Evolutionary conservation across 352 stramenopile species (phyloP), one percentile per base, ranked within the genome.

Genomic region (Globisporangium ultimum): DNA sequence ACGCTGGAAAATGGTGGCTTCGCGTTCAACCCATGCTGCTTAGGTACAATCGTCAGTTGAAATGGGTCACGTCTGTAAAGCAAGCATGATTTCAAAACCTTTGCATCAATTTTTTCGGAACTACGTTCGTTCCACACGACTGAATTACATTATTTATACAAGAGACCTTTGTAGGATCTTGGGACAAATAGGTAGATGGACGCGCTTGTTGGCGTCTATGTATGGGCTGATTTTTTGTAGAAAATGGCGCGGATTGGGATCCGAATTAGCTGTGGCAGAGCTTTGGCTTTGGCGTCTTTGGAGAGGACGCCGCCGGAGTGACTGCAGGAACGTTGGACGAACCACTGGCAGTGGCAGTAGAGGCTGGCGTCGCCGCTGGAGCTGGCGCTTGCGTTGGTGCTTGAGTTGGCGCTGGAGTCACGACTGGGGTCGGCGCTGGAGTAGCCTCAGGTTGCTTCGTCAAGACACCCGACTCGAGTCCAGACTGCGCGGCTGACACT

Each of bases 271-370:
- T 36, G 28, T 36, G 28, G 48, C 66, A 72, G 45, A 63, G 48
- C 52, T 58, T 68, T 43, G 55, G 34, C 32, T 66, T 67, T 50
- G 65, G 64, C 58, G 64, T 61, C 9, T 34, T 22, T 8, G 53
- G 53, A 50, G 50, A 54, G 42, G 43, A 38, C 45, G 60, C 34
- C 43, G 45, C 55, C 17, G 55, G 51, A 15, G 51, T 56, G 6
- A 21, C 51, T 12, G 51, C 51, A 3, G 51, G 51, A 2, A 48
- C 36, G 20, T n/a, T 40, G 36, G 20, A 18, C 28, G 28, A 36
- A 5, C 28, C 28, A 36, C 28, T 5, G 5, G 28, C 28, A 36
- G 28, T 36, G 7, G 28, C 28, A 36, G 48, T 54, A 2, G 50
- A 14, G 18, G 50, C 50, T 45, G 50, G 12, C n/a, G 50, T 55